Base-by-base conservation (phyloP, 2,329 filamentous ascomycete genomes). In the Chaetomium strumarium region DNA sequence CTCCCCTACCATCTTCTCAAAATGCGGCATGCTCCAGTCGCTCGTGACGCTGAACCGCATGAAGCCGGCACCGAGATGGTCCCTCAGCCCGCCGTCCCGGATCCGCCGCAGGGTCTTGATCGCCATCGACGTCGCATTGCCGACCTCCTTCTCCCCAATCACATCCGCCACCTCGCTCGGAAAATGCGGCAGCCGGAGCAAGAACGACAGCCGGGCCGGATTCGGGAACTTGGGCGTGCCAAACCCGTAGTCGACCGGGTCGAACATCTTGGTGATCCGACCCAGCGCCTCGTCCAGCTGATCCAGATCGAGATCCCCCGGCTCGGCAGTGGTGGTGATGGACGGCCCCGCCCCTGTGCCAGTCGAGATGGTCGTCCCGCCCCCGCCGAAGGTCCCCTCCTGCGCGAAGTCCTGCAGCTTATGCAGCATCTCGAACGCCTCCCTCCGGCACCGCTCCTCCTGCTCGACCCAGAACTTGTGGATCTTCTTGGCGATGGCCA, bases 1-100 rank as follows among this genome's bases (percentile, higher is more conserved):
- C 65, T 97, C 93, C 50, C 90, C 90, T 10, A 96, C 80, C 79
- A 97, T 90, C 74, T 97, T 97, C 72, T 99, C 93, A 62, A 97
- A 99, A 67, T 96, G 91, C 11, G 93, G 93, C 43, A 97, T 74
- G 57, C 86, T 88, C 93, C 93, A 99, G 69, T 97, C 88, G 13
- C 83, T 75, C 0, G 92, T 97, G 8, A 95, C 86, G 13, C 90
- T 95, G 66, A 95, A 96, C 47, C 92, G 81, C 34, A 76, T 72
- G 60, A 83, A 82, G 3, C 80, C 80, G 7, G 72, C 73, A 1
- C 77, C 77, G 9, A 83, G 65, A 52, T 83, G 80, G 54, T 83
- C 80, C 48, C 75, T 70, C 55, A 83, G 62, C 5, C 75, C 77
- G 46, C 79, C 75, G 46, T 78, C 72, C 2, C 74, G 70, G 13